phyloP scores from a whole-genome alignment of 2,329 filamentous ascomycete species.

The Sphaerulina vaccinii region DNA sequence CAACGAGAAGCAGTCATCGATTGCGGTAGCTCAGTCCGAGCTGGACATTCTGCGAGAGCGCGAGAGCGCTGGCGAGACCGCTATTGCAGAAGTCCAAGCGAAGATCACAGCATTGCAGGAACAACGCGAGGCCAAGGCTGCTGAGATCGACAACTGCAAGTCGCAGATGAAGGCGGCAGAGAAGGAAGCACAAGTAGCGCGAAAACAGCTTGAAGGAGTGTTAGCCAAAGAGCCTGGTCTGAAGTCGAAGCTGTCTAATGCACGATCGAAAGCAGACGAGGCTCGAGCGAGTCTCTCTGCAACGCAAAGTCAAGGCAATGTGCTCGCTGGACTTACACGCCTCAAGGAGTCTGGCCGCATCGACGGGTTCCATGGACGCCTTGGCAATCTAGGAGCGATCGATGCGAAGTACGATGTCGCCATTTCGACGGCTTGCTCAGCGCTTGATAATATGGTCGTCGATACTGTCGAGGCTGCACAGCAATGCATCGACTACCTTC shows the following conservation, averaged over 20 bases:
- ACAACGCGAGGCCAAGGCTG: conserved; percentile 66
- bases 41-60: conserved; percentile 87
- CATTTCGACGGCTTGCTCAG: conserved; percentile 93
- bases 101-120: conserved; percentile 75
- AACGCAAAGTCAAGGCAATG: conserved; percentile 81
- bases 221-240: conserved; percentile 76
- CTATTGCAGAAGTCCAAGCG: conserved; percentile 76
- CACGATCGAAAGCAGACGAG: conserved; percentile 93
- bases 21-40: conserved; percentile 92
- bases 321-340: conserved; percentile 86
- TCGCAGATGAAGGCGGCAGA: conserved; percentile 69
- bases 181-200: conserved; percentile 70
- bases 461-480: conserved; percentile 95
- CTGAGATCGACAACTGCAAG: conserved; percentile 74
- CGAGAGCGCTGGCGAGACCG: conserved; percentile 80
- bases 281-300: conserved; percentile 85
- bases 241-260: conserved; percentile 79
- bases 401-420: conserved; percentile 93
- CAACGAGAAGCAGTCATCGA: conserved; percentile 90
- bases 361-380: conserved; percentile 91
- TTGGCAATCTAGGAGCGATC: conserved; percentile 91
- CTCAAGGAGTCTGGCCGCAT: conserved; percentile 95
- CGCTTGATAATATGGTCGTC: conserved; percentile 93
- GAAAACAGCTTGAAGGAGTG: conserved; percentile 71
- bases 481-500: conserved; percentile 94